A percentile compares a stretch with the other conserved stretches of the same genome.
Evolutionary conservation across 257 asterid species (phyloP).

Genomic region (Plectranthus barbatus): DNA sequence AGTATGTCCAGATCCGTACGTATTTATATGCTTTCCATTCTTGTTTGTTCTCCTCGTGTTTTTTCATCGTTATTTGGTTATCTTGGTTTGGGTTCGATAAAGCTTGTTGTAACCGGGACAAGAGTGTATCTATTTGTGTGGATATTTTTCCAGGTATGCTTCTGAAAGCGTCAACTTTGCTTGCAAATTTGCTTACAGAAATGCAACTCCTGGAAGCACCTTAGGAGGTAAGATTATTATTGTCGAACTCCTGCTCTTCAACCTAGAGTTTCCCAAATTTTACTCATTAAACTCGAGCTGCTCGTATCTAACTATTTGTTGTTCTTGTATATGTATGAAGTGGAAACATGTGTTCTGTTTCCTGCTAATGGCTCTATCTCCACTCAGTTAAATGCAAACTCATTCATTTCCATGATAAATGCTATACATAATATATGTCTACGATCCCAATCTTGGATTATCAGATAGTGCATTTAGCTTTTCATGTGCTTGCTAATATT

Average conservation of each 20-base stretch:
- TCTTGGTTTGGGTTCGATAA: neutral
- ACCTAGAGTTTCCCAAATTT: neutral
- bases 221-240: slow-evolving; percentile 49
- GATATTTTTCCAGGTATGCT: slow-evolving; percentile 62
- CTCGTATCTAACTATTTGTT: neutral
- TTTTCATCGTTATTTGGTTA: neutral
- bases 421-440: neutral
- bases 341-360: neutral
- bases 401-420: neutral
- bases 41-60: neutral
- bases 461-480: neutral
- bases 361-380: neutral
- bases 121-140: neutral
- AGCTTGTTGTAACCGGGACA: neutral
- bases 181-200: slow-evolving; percentile 87
- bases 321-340: neutral
- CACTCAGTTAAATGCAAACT: neutral
- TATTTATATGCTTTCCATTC: neutral
- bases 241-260: neutral
- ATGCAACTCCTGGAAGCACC: slow-evolving; percentile 89
- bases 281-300: neutral
- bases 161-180: slow-evolving; percentile 75
- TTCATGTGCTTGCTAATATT: neutral
- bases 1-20: slow-evolving; percentile 89
- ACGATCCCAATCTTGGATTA: neutral